phyloP scores from a whole-genome alignment of 2,329 filamentous ascomycete genomes.

The Exophiala xenobiotica region DNA sequence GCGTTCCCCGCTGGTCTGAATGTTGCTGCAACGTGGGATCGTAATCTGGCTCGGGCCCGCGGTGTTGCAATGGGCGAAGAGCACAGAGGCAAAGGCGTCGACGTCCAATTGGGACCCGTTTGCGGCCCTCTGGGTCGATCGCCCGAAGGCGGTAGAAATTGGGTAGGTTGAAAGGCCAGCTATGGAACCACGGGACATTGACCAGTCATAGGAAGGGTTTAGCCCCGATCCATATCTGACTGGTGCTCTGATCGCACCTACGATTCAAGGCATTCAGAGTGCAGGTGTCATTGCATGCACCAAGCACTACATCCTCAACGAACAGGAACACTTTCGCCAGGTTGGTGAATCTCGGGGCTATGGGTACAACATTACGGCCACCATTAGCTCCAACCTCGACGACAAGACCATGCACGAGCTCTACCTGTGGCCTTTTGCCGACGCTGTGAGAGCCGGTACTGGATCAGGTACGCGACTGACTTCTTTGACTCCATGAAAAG shows the following conservation, averaged over 20 bases:
- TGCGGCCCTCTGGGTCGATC: conserved; percentile 70
- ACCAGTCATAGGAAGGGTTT: conserved; percentile 46
- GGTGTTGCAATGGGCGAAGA: conserved; percentile 74
- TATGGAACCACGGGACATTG: not conserved
- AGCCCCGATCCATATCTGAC: conserved; percentile 74
- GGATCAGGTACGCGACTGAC: conserved; percentile 47
- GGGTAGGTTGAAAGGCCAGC: conserved; percentile 45
- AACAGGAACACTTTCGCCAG: conserved; percentile 72
- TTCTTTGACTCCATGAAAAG: not conserved
- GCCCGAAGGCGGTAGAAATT: conserved; percentile 68
- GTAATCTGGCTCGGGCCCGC: conserved; percentile 65
- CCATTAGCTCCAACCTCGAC: conserved; percentile 60
- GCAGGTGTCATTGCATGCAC: conserved; percentile 79
- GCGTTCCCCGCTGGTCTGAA: conserved; percentile 79
- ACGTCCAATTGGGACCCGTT: conserved; percentile 73
- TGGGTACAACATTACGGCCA: conserved; percentile 63
- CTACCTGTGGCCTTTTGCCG: conserved; percentile 65
- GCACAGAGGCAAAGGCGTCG: conserved; percentile 71
- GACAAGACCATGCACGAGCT: conserved; percentile 64
- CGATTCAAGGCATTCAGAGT: conserved; percentile 76
- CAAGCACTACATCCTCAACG: conserved; percentile 73
- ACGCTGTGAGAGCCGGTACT: conserved; percentile 65
- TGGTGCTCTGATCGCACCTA: conserved; percentile 69
- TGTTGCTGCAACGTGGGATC: conserved; percentile 79
- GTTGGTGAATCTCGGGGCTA: conserved; percentile 56